Conservation (phyloP, 1,139 yeast genomes). For the Yamadazyma diospyri region DNA sequence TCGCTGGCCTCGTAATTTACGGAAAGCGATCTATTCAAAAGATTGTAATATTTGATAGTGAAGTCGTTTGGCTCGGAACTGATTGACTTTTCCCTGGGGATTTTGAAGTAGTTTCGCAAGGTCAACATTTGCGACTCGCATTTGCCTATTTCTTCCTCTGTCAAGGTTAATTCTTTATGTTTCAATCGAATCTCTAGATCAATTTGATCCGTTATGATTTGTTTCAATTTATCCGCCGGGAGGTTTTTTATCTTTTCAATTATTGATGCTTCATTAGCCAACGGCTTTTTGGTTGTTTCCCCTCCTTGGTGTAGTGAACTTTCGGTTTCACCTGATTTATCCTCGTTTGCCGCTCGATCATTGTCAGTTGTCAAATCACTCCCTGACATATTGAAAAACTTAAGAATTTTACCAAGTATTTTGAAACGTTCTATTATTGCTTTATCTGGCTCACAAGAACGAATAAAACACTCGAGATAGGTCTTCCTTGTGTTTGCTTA, state of each 20-base stretch:
- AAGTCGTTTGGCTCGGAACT: slow-evolving; percentile 48
- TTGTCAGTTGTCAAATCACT: not conserved
- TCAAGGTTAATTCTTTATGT: slow-evolving; percentile 58
- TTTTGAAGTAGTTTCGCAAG: slow-evolving; percentile 51
- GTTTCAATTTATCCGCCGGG: slow-evolving; percentile 37
- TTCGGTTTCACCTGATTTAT: not conserved
- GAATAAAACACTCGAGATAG: no score
- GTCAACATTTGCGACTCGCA: slow-evolving; percentile 60
- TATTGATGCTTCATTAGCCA: not conserved
- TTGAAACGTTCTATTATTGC: slow-evolving; percentile 3
- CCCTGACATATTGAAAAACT: slow-evolving; percentile 8
- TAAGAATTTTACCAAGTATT: slow-evolving; percentile 7
- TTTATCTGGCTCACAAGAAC: no score
- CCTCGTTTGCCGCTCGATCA: slow-evolving; percentile 3
- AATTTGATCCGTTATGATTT: slow-evolving; percentile 47
- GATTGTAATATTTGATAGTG: slow-evolving; percentile 44
- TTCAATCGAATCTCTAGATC: slow-evolving; percentile 70
- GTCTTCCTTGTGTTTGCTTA: no score
- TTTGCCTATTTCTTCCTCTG: slow-evolving; percentile 62
- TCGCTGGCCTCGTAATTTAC: slow-evolving; percentile 26
- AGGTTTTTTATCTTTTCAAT: slow-evolving; percentile 25
- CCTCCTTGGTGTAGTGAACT: no score
- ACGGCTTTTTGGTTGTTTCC: not conserved
- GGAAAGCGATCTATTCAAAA: slow-evolving; percentile 34
- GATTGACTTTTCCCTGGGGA: slow-evolving; percentile 33